Conservation (phyloP, 108 stramenopile species). For the Cyclotella kingstonii region DNA sequence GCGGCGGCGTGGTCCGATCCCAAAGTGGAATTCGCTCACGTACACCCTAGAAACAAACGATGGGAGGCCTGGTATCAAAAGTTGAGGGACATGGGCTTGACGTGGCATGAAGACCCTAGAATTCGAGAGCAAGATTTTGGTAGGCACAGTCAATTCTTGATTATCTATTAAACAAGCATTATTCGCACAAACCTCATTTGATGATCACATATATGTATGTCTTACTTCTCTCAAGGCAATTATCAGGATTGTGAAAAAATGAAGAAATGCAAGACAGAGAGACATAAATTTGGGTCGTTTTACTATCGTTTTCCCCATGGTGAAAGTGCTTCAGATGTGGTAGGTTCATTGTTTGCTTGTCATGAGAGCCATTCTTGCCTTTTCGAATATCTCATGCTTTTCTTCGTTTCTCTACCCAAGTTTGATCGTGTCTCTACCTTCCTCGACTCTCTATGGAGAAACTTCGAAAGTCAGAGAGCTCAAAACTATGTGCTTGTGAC, state of each 20-base stretch:
- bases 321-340: constrained; percentile 86
- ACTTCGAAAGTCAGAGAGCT: constrained; percentile 67
- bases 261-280: constrained; percentile 62
- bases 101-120: constrained; percentile 86
- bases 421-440: constrained; percentile 88
- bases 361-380: background rate
- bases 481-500: constrained; percentile 87
- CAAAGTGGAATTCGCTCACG: constrained; percentile 55
- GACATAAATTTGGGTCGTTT: constrained; percentile 81
- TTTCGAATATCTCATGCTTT: background rate
- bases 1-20: constrained; percentile 83
- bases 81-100: constrained; percentile 69
- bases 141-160: constrained; percentile 7
- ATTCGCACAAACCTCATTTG: background rate
- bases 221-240: constrained; percentile 36
- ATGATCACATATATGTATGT: background rate
- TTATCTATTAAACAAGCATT: too few species aligned
- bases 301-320: constrained; percentile 91
- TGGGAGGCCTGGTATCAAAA: constrained; percentile 74
- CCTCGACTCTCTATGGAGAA: constrained; percentile 88
- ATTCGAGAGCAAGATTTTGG: constrained; percentile 92
- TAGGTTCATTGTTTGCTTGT: constrained; percentile 3
- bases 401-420: constrained; percentile 1
- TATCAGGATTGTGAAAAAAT: constrained; percentile 70
- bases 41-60: constrained; percentile 52